Conservation (phyloP, 2,329 filamentous ascomycete species). For the Xylaria sp. region DNA sequence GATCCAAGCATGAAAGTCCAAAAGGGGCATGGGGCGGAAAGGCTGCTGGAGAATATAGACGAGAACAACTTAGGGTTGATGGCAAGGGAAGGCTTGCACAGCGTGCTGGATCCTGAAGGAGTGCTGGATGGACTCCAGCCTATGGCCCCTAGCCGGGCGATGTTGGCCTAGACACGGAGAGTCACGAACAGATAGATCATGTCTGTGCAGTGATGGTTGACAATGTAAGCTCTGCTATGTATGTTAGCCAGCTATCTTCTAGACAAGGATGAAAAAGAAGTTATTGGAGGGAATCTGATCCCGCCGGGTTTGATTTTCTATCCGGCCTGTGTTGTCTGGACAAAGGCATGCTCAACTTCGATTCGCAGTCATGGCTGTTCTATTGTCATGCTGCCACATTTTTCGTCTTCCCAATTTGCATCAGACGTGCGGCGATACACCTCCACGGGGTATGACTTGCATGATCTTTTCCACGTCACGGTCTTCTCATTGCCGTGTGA, state of each 20-base stretch:
- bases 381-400: not conserved
- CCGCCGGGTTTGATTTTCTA: not conserved
- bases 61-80: not conserved
- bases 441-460: not conserved
- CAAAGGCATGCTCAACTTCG: no score
- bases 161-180: not conserved
- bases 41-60: not conserved
- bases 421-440: not conserved
- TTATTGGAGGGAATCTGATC: not conserved
- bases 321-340: not conserved
- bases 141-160: not conserved
- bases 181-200: not conserved
- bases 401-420: not conserved
- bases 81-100: not conserved
- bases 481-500: not conserved
- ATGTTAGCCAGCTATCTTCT: not conserved
- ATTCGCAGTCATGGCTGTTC: not conserved
- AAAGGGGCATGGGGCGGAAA: not conserved
- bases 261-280: not conserved
- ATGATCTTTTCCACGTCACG: not conserved
- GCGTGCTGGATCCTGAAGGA: not conserved
- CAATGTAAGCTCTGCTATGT: not conserved
- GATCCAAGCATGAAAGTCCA: not conserved
- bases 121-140: not conserved
- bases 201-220: not conserved